phyloP scores from a whole-genome alignment of 345 rosid genomes.

The Pistacia atlantica region DNA sequence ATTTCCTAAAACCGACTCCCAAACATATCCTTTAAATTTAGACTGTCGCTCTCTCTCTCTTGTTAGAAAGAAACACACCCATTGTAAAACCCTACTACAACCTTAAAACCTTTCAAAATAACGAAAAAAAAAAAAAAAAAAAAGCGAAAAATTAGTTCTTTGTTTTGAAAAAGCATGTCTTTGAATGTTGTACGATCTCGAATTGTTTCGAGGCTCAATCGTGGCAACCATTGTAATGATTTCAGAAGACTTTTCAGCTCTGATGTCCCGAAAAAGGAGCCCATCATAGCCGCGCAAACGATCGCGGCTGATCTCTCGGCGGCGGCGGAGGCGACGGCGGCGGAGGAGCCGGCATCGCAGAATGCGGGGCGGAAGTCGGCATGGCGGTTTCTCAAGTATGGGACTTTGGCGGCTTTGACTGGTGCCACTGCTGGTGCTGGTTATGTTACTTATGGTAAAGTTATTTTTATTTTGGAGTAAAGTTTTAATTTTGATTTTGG shows the following conservation, averaged over 20 bases:
- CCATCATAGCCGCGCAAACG: conserved; percentile 49
- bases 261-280: conserved; percentile 37
- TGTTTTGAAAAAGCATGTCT: conserved; percentile 39
- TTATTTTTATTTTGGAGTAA: neutral
- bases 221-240: no score
- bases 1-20: conserved; percentile 26
- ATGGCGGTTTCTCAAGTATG: conserved; percentile 59
- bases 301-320: conserved; percentile 44
- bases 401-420: conserved; percentile 50
- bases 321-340: conserved; percentile 14
- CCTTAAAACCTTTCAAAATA: conserved; percentile 1
- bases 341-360: conserved; percentile 25
- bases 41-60: neutral
- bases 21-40: conserved; percentile 27
- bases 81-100: conserved; percentile 32
- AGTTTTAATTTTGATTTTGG: neutral
- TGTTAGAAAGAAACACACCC: neutral
- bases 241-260: conserved; percentile 37
- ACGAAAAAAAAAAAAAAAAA: neutral
- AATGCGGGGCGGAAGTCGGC: conserved; percentile 39
- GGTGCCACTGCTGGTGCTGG: conserved; percentile 62
- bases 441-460: conserved; percentile 68
- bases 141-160: no score
- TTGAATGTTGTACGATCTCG: conserved; percentile 58
- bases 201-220: conserved; percentile 18